phyloP scores from a whole-genome alignment of 2,329 filamentous ascomycete genomes.

The Purpureocillium takamizusanense region DNA sequence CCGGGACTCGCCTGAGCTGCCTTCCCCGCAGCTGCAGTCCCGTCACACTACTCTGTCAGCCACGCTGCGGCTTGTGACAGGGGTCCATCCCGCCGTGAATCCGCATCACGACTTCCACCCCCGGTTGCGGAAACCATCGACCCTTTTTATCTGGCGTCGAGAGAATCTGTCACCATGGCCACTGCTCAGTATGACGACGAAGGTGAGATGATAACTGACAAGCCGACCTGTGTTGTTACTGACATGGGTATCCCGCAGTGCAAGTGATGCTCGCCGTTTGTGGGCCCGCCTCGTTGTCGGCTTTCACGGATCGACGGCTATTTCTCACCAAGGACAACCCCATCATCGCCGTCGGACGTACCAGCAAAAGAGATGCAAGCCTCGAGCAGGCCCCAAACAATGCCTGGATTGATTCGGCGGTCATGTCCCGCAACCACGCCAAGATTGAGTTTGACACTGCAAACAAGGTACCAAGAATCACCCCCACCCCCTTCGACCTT shows the following conservation, averaged over 20 bases:
- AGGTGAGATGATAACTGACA: neutral
- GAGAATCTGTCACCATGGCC: neutral
- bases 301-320: constrained; percentile 17
- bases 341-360: constrained; percentile 30
- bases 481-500: too few relatives aligned
- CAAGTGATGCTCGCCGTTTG: too few relatives aligned
- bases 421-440: constrained; percentile 64
- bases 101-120: too few relatives aligned
- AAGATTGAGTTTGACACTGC: constrained; percentile 35
- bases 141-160: neutral
- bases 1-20: too few relatives aligned
- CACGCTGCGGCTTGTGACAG: too few relatives aligned
- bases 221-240: neutral
- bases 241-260: neutral
- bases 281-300: too few relatives aligned
- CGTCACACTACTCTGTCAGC: too few relatives aligned
- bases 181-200: constrained; percentile 3
- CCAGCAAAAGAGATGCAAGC: constrained; percentile 28
- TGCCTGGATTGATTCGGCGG: constrained; percentile 60
- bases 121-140: neutral
- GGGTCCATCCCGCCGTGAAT: too few relatives aligned
- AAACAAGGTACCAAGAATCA: too few relatives aligned
- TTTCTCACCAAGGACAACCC: constrained; percentile 20
- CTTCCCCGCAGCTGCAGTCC: too few relatives aligned
- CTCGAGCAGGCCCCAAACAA: constrained; percentile 38